Evolutionary conservation across 2,329 filamentous ascomycete genomes (phyloP).

Genomic region (Cephalotrichum gorgonifer): DNA sequence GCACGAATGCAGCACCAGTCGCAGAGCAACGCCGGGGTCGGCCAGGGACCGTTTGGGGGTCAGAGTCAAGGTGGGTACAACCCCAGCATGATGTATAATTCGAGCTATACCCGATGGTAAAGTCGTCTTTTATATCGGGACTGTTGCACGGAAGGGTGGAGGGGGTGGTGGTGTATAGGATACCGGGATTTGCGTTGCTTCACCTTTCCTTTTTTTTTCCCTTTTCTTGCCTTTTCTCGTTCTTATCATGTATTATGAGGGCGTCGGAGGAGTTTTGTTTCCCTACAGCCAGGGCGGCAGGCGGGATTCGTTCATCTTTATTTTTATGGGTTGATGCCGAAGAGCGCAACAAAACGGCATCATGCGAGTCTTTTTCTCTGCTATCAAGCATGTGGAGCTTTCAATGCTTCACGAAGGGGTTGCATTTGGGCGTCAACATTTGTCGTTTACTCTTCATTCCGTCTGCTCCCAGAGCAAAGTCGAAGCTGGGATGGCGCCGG

Average conservation of each 20-base stretch:
- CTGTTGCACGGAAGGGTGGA: neutral
- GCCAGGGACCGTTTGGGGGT: constrained; percentile 83
- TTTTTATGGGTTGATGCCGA: constrained; percentile 5
- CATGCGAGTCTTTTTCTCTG: neutral
- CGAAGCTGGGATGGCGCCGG: constrained; percentile 9
- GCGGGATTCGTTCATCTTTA: constrained; percentile 3
- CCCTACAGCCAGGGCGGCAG: constrained; percentile 2
- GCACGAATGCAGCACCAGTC: constrained; percentile 87
- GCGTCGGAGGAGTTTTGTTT: constrained; percentile 5
- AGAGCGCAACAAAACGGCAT: constrained; percentile 1
- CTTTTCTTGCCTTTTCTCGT: constrained; percentile 13
- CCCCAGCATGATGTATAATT: constrained; percentile 72
- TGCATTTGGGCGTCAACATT: constrained; percentile 8
- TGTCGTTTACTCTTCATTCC: constrained; percentile 4
- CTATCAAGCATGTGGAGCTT: constrained; percentile 1
- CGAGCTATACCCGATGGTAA: constrained; percentile 62
- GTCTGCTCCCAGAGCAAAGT: constrained; percentile 9
- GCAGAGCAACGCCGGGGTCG: constrained; percentile 71
- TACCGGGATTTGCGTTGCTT: constrained; percentile 11
- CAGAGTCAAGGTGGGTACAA: constrained; percentile 94
- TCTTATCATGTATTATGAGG: constrained; percentile 12
- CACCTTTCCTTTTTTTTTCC: constrained; percentile 12
- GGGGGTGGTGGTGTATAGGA: constrained; percentile 1
- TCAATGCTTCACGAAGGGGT: neutral
- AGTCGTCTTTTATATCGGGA: constrained; percentile 9